Evolutionary conservation across 2,329 filamentous ascomycete species (phyloP), one percentile per base, ranked within the genome.

Genomic region (Penicillium capsulatum): DNA sequence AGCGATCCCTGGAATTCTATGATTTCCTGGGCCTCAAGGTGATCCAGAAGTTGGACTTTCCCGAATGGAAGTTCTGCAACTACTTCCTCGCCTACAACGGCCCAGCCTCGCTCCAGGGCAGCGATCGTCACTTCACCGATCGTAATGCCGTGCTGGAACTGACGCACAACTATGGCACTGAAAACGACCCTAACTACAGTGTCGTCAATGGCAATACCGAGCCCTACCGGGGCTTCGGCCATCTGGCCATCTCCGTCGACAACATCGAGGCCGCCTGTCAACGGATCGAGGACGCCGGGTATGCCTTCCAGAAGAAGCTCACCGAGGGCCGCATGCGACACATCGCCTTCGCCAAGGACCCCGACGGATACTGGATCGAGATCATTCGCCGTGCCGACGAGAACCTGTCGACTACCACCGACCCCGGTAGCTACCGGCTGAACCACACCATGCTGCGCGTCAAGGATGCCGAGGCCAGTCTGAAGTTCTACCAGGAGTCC

Each of bases 61-160:
- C 90, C 10, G 89, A 95, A 44, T 80, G 80, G 66, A 95, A 94
- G 61, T 97, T 97, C 66, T 87, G 92, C 58, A 80, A 96, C 17
- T 97, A 97, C 74, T 97, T 97, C 71, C 76, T 98, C 44, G 89
- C 83, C 44, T 97, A 94, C 69, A 84, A 95, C 62, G 78, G 80
- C 20, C 79, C 87, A 7, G 73, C 77, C 26, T 84, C 91, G 10
- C 70, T 79, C n/a, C 92, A 86, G 7, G 73, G 77, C 41, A 84
- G 77, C 42, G 84, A 83, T 57, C 81, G 81, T 48, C 79, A 83
- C 59, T 90, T 83, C 71, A 79, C 77, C 4, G 87, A 95, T 66
- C 84, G 92, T 38, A 84, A 94, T 66, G 92, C 87, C 32, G 77
- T 97, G 28, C 80, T 98, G 50, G 92, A 98, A 68, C 77, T 98